Evolutionary conservation across 169 alveolate genomes (phyloP).

Genomic region (Plasmodium fragile): DNA sequence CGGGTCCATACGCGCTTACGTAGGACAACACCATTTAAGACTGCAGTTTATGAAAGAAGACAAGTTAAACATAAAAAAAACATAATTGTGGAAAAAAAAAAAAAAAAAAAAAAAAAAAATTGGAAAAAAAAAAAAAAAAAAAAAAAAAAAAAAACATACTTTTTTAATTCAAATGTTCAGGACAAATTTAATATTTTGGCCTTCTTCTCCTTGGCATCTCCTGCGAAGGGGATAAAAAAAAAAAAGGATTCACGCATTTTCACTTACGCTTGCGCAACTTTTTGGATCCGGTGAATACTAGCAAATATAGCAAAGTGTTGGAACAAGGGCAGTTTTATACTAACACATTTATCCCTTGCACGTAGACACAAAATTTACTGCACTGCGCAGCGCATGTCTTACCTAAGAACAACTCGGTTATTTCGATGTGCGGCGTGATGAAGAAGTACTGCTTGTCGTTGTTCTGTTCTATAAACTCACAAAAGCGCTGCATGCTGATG

Average conservation of each 20-base stretch:
- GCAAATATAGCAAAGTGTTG: not conserved
- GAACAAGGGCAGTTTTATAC: not conserved
- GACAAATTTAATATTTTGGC: slow-evolving; percentile 72
- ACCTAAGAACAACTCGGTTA: slow-evolving; percentile 71
- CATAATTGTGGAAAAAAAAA: not conserved
- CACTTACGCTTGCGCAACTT: not conserved
- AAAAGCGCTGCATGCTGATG: slow-evolving; percentile 47
- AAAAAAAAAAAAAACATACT: slow-evolving; percentile 16
- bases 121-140: slow-evolving; percentile 25
- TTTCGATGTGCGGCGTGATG: slow-evolving; percentile 72
- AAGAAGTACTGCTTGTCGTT: slow-evolving; percentile 58
- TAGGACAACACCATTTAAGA: not conserved
- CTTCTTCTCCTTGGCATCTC: slow-evolving; percentile 48
- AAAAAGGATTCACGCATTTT: not conserved
- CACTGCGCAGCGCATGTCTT: not conserved
- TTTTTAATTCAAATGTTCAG: not conserved
- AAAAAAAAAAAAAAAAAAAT: slow-evolving; percentile 35
- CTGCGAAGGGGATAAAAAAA: slow-evolving; percentile 21
- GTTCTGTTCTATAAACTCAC: slow-evolving; percentile 44
- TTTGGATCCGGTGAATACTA: not conserved
- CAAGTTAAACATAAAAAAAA: slow-evolving; percentile 5
- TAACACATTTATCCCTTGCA: not conserved
- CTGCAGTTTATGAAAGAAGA: not conserved
- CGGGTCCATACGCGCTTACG: not conserved
- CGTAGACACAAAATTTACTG: not conserved